These are phyloP conservation scores for Wickerhamomyces mucosus DNA, from an alignment of 805 yeast species.

Conservation along the genomic window DNA sequence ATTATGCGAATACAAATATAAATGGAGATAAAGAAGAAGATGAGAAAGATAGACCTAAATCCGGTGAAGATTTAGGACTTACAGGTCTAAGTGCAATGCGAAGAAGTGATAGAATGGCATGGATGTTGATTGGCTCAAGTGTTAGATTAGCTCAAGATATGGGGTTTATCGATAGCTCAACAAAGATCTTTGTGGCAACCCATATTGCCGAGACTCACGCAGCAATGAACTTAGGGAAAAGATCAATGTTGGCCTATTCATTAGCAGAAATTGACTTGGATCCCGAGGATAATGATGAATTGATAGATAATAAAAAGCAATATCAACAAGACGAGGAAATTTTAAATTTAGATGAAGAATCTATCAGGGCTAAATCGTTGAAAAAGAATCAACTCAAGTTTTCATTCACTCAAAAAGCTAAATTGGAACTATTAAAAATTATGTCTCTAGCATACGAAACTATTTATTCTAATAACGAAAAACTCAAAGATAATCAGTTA, in stretches of 20 bases:
- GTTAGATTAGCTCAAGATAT: constrained; percentile 80
- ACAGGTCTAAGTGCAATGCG: constrained; percentile 82
- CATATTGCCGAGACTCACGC: constrained; percentile 78
- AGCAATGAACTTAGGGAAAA: constrained; percentile 71
- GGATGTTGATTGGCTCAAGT: constrained; percentile 88
- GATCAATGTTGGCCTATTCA: constrained; percentile 69
- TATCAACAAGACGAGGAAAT: constrained; percentile 23
- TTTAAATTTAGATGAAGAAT: constrained; percentile 20
- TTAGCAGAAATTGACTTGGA: constrained; percentile 56
- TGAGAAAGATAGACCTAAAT: constrained; percentile 2
- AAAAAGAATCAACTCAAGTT: constrained; percentile 35
- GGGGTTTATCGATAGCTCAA: constrained; percentile 66
- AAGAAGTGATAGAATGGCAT: constrained; percentile 81
- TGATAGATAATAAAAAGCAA: constrained; percentile 16
- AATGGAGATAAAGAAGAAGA: constrained; percentile 8
- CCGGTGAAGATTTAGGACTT: constrained; percentile 27
- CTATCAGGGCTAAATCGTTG: constrained; percentile 17
- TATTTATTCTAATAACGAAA: constrained; percentile 56
- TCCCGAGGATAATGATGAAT: constrained; percentile 26
- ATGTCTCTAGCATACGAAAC: constrained; percentile 79
- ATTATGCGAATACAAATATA: constrained; percentile 55
- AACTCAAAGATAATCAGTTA: constrained; percentile 34
- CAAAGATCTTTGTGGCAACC: constrained; percentile 71
- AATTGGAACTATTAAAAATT: constrained; percentile 69
- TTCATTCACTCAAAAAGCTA: constrained; percentile 59